Conservation (phyloP, 2,329 filamentous ascomycete genomes). For the Penicillium concentricum region DNA sequence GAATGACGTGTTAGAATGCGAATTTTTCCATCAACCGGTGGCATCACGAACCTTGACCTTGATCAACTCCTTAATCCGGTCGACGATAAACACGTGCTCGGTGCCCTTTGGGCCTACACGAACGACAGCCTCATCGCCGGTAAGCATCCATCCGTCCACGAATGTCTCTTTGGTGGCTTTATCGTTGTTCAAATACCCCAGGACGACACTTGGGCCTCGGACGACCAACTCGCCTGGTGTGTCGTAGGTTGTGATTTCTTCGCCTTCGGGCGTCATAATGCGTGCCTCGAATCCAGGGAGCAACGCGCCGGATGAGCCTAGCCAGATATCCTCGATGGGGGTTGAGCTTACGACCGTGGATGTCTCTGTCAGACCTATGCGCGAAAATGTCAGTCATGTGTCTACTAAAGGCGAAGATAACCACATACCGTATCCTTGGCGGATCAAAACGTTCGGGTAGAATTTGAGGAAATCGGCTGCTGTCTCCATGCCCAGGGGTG, state of each 20-base stretch:
- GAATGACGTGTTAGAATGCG: slow-evolving; percentile 1
- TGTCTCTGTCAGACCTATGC: slow-evolving; percentile 70
- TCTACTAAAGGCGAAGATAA: neutral
- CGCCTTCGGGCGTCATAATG: slow-evolving; percentile 66
- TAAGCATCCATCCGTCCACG: slow-evolving; percentile 75
- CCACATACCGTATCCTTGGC: slow-evolving; percentile 67
- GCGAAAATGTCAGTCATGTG: neutral
- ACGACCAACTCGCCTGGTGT: slow-evolving; percentile 78
- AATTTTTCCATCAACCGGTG: neutral
- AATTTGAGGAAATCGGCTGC: slow-evolving; percentile 61
- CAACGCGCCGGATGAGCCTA: slow-evolving; percentile 71
- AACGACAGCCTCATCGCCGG: slow-evolving; percentile 79
- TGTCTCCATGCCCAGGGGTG: slow-evolving; percentile 73
- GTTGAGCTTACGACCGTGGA: slow-evolving; percentile 66
- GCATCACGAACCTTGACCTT: slow-evolving; percentile 65
- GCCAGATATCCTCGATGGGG: slow-evolving; percentile 59
- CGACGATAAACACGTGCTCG: slow-evolving; percentile 82
- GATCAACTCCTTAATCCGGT: slow-evolving; percentile 76
- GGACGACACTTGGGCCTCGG: slow-evolving; percentile 70
- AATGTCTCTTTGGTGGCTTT: slow-evolving; percentile 82
- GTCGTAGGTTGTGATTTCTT: slow-evolving; percentile 68
- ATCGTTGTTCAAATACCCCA: slow-evolving; percentile 86
- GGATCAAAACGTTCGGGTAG: slow-evolving; percentile 64
- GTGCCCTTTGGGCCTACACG: slow-evolving; percentile 62
- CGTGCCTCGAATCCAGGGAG: slow-evolving; percentile 65